phyloP scores from a whole-genome alignment of 2,329 filamentous ascomycete species.

The Chaetomium sp. region DNA sequence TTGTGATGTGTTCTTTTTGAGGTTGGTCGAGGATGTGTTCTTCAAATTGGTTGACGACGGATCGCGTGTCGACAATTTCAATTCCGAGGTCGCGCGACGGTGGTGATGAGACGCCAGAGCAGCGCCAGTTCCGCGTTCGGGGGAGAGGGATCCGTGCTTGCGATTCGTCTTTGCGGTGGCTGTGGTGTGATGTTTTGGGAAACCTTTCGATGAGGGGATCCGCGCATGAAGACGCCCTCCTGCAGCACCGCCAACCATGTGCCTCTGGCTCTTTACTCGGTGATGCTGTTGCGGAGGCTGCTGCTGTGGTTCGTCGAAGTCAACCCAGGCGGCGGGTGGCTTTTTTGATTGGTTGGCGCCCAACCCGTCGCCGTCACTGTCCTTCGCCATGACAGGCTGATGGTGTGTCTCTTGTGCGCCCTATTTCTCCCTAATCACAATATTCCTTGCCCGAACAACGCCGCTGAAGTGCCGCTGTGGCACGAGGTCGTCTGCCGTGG shows the following conservation, averaged over 20 bases:
- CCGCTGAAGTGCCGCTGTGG: background rate
- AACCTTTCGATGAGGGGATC: conserved; percentile 45
- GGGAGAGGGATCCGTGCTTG: conserved; percentile 38
- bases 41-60: conserved; percentile 38
- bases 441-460: background rate
- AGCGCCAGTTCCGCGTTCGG: conserved; percentile 30
- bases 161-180: conserved; percentile 30
- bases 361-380: conserved; percentile 39
- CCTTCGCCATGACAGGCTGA: conserved; percentile 18
- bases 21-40: conserved; percentile 30
- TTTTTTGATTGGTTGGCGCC: conserved; percentile 51
- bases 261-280: conserved; percentile 35
- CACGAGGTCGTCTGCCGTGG: background rate
- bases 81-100: conserved; percentile 45
- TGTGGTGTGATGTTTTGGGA: conserved; percentile 39
- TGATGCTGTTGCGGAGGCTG: conserved; percentile 28
- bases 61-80: conserved; percentile 40
- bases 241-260: conserved; percentile 36
- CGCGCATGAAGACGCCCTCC: conserved; percentile 42
- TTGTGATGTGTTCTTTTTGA: conserved; percentile 49
- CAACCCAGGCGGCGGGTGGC: conserved; percentile 25
- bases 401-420: conserved; percentile 9
- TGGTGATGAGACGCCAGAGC: conserved; percentile 32
- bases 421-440: conserved; percentile 12
- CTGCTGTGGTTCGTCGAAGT: conserved; percentile 28